Evolutionary conservation across 345 rosid genomes (phyloP).

Genomic region (Anastatica hierochuntica): DNA sequence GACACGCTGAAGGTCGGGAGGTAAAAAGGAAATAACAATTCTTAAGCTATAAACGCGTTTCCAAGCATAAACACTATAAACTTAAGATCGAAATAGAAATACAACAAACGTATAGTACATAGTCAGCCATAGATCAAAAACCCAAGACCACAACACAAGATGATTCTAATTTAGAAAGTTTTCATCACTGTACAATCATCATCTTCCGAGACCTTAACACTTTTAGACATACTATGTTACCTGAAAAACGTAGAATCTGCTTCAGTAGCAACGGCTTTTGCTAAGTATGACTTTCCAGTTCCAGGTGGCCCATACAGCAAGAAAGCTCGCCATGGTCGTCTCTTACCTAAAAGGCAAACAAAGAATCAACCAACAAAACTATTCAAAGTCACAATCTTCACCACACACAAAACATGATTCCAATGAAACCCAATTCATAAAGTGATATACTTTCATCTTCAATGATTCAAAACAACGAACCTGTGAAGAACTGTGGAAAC

Average conservation of each 20-base stretch:
- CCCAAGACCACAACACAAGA: neutral
- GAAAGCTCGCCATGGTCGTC: slow-evolving; percentile 90
- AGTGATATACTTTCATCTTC: neutral
- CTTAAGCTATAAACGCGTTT: slow-evolving; percentile 14
- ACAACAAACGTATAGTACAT: neutral
- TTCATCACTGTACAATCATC: neutral
- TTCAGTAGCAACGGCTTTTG: slow-evolving; percentile 96
- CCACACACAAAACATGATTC: neutral
- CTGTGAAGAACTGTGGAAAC: slow-evolving; percentile 94
- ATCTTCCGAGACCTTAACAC: neutral
- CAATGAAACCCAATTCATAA: neutral
- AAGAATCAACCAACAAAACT: neutral
- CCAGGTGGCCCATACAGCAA: slow-evolving; percentile 93
- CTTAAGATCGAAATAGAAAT: slow-evolving; percentile 3
- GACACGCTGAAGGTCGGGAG: slow-evolving; percentile 48
- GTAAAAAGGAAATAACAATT: slow-evolving; percentile 13
- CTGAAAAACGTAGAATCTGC: slow-evolving; percentile 93
- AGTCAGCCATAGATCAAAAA: neutral
- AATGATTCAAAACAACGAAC: slow-evolving; percentile 16
- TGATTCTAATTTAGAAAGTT: neutral
- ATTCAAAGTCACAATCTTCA: neutral
- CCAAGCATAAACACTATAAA: slow-evolving; percentile 15
- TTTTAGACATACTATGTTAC: slow-evolving; percentile 25
- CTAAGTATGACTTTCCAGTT: slow-evolving; percentile 89
- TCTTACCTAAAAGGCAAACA: slow-evolving; percentile 45